phyloP scores from a whole-genome alignment of 176 grass and related monocot species.

The Bromus sterilis region DNA sequence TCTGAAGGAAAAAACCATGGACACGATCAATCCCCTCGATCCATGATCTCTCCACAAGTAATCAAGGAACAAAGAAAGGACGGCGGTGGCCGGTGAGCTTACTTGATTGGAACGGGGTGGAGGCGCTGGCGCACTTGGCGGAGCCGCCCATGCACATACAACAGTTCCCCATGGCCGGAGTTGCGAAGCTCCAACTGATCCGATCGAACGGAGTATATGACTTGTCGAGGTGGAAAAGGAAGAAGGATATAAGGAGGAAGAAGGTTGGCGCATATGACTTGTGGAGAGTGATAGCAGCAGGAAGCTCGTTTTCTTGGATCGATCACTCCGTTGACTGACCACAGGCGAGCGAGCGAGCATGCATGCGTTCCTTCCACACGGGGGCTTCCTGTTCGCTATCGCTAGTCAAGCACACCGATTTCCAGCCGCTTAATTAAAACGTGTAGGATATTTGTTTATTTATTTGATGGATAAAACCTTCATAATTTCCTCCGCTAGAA shows the following conservation, averaged over 20 bases:
- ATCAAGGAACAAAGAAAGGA: neutral
- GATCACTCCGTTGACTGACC: slow-evolving; percentile 18
- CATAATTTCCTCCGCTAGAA: neutral
- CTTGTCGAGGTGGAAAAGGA: neutral
- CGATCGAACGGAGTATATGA: too few relatives aligned
- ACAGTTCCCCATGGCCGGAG: slow-evolving; percentile 49
- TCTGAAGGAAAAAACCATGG: slow-evolving; percentile 6
- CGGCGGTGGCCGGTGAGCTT: neutral
- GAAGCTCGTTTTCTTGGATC: neutral
- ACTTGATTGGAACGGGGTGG: slow-evolving; percentile 54
- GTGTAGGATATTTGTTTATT: neutral
- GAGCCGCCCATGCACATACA: slow-evolving; percentile 26
- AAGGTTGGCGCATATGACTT: neutral
- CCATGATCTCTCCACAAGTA: neutral
- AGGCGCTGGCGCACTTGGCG: slow-evolving; percentile 45
- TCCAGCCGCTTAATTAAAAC: neutral
- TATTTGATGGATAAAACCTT: neutral
- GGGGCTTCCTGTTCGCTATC: neutral
- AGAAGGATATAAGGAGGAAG: neutral
- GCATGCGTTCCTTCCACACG: neutral
- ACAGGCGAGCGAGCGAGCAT: too few relatives aligned
- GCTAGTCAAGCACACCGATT: neutral
- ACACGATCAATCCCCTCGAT: neutral
- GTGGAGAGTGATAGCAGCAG: neutral
- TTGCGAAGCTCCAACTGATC: neutral